Conservation (phyloP, 2,329 filamentous ascomycete genomes). For the Epichloe uncinata region DNA sequence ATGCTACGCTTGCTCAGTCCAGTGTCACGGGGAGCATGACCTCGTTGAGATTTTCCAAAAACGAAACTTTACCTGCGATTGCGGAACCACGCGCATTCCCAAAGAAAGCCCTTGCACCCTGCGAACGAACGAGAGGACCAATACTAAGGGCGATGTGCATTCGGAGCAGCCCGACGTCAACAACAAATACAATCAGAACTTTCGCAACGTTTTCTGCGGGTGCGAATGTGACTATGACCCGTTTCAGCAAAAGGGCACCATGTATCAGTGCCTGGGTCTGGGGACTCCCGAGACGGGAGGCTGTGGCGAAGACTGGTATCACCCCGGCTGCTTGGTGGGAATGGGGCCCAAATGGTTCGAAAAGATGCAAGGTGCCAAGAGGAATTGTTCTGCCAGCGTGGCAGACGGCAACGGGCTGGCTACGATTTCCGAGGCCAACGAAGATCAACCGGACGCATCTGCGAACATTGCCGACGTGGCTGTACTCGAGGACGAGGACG, state of each 20-base stretch:
- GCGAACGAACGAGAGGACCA: slow-evolving; percentile 58
- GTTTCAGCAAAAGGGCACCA: slow-evolving; percentile 81
- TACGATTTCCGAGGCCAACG: slow-evolving; percentile 37
- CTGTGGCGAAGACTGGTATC: slow-evolving; percentile 96
- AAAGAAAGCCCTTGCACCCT: slow-evolving; percentile 60
- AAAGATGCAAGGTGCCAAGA: slow-evolving; percentile 27
- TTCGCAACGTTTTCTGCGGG: slow-evolving; percentile 80
- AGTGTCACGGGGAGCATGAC: slow-evolving; percentile 89
- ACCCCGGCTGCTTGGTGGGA: slow-evolving; percentile 82
- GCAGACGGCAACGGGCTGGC: slow-evolving; percentile 20
- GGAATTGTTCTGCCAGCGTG: slow-evolving; percentile 11
- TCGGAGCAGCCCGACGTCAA: slow-evolving; percentile 57
- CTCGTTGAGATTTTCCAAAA: slow-evolving; percentile 95
- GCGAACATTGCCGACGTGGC: slow-evolving; percentile 13
- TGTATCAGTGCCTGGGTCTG: slow-evolving; percentile 92
- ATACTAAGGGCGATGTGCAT: slow-evolving; percentile 61
- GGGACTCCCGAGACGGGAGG: slow-evolving; percentile 70
- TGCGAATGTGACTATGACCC: slow-evolving; percentile 83
- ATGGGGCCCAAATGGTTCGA: slow-evolving; percentile 62
- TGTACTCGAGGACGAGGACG: slow-evolving; percentile 38
- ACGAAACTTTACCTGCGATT: slow-evolving; percentile 92
- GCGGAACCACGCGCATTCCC: slow-evolving; percentile 71
- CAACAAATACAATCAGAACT: slow-evolving; percentile 96
- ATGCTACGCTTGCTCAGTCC: slow-evolving; percentile 93
- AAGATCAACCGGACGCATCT: slow-evolving; percentile 15